phyloP scores from a whole-genome alignment of 768 basidiomycete genomes.

The Mrakia frigida region DNA sequence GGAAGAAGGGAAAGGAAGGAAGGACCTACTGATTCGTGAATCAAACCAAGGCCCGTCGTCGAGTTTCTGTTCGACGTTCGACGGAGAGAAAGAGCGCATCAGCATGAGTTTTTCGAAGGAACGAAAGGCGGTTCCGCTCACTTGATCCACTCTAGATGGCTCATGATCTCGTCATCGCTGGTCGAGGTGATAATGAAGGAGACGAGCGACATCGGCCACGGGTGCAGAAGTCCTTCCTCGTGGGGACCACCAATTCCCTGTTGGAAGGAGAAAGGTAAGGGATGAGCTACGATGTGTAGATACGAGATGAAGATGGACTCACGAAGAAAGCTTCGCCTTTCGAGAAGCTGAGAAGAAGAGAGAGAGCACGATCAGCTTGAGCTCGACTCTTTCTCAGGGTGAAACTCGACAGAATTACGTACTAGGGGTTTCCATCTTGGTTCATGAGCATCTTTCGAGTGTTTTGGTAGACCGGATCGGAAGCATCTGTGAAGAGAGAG shows the following conservation, averaged over 20 bases:
- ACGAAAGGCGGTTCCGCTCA: slow-evolving; percentile 64
- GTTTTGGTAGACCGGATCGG: slow-evolving; percentile 51
- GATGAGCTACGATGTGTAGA: too few species aligned
- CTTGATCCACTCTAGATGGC: slow-evolving; percentile 59
- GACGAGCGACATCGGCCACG: slow-evolving; percentile 80
- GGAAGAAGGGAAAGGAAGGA: background rate
- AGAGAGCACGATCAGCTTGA: background rate
- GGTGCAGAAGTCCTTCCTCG: slow-evolving; percentile 59
- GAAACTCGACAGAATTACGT: slow-evolving; percentile 51
- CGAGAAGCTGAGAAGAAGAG: background rate
- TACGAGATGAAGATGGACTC: too few species aligned
- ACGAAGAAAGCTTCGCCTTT: slow-evolving; percentile 13
- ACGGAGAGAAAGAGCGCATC: background rate
- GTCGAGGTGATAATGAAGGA: slow-evolving; percentile 69
- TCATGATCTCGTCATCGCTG: slow-evolving; percentile 62
- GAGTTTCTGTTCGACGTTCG: background rate
- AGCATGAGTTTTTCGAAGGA: slow-evolving; percentile 57
- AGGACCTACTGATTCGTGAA: background rate
- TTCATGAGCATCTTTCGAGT: slow-evolving; percentile 63
- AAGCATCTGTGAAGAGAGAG: background rate
- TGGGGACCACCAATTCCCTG: slow-evolving; percentile 62
- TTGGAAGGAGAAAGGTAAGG: background rate
- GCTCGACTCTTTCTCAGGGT: slow-evolving; percentile 46
- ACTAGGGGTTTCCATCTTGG: slow-evolving; percentile 61
- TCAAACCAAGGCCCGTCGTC: background rate